Evolutionary conservation across 192 early-diverging fungal genomes (phyloP).

Genomic region (Coemansia sp.): DNA sequence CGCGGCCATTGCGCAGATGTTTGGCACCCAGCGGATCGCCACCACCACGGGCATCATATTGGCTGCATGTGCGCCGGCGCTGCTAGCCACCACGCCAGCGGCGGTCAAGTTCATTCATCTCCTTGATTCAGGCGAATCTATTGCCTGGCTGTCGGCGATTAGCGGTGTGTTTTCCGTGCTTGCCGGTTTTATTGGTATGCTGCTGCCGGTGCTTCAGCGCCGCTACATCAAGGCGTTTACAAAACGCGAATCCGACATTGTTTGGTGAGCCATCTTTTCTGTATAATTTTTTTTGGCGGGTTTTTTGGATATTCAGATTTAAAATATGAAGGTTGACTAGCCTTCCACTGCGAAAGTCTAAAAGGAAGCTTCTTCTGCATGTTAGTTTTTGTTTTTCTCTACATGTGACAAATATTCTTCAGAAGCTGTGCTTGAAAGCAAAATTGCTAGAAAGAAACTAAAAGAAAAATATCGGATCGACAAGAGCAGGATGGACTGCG

Average conservation of each 20-base stretch:
- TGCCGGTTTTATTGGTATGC: conserved; percentile 19
- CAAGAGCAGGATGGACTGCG: no score
- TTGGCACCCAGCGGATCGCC: conserved; percentile 24
- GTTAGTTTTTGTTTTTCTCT: neutral
- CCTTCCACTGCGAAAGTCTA: no score
- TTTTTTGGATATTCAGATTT: neutral
- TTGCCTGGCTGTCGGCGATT: conserved; percentile 18
- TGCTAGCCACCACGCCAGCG: conserved; percentile 17
- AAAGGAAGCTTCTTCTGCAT: neutral
- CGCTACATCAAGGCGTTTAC: neutral
- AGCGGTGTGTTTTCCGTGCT: conserved; percentile 21
- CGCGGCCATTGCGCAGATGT: conserved; percentile 20
- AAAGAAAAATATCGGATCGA: no score
- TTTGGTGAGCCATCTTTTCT: neutral
- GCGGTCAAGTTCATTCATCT: conserved; percentile 17
- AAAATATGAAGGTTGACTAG: no score
- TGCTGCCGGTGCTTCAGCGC: conserved; percentile 28
- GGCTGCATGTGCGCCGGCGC: conserved; percentile 9
- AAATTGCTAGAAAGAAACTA: no score
- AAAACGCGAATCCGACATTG: neutral
- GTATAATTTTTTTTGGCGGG: neutral
- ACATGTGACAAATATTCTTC: no score
- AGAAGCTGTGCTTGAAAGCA: no score
- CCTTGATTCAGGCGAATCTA: neutral
- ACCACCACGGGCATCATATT: conserved; percentile 19